A percentile compares a stretch with the other conserved stretches of the same genome.
These are phyloP conservation scores for Blastobotrys aristatus DNA, from an alignment of 1,139 yeast species.

Conservation along the genomic window DNA sequence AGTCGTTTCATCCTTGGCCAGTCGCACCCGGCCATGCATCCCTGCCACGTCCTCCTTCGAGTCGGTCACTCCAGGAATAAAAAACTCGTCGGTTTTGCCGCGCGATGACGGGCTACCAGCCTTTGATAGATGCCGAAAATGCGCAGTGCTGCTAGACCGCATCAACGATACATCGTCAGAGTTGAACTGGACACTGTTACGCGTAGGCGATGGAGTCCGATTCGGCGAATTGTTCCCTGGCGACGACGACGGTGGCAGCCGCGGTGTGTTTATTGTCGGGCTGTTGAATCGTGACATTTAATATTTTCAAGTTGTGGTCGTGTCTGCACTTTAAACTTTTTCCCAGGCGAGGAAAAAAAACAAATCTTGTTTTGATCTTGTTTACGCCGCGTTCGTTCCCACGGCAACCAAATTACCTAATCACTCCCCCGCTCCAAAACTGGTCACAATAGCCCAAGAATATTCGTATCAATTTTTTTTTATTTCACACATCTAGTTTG, in stretches of 20 bases:
- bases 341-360: too few species aligned
- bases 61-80: slow-evolving; percentile 32
- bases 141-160: slow-evolving; percentile 22
- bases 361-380: too few species aligned
- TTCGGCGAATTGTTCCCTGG: neutral
- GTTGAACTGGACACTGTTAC: neutral
- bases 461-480: neutral
- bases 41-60: slow-evolving; percentile 36
- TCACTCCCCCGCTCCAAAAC: too few species aligned
- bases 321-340: too few species aligned
- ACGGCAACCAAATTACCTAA: too few species aligned
- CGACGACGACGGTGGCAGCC: neutral
- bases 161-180: slow-evolving; percentile 18
- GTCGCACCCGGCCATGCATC: slow-evolving; percentile 34
- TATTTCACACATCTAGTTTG: neutral
- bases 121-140: slow-evolving; percentile 25
- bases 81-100: slow-evolving; percentile 24
- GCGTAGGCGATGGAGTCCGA: slow-evolving; percentile 1
- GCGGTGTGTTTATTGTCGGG: neutral
- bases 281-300: neutral
- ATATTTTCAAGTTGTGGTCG: too few species aligned
- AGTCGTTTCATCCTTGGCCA: slow-evolving; percentile 33
- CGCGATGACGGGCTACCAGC: slow-evolving; percentile 11
- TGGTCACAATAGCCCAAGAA: too few species aligned
- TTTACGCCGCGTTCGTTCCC: too few species aligned